phyloP scores from a whole-genome alignment of 192 early-diverging fungal species.

The Helicostylum pulchrum region DNA sequence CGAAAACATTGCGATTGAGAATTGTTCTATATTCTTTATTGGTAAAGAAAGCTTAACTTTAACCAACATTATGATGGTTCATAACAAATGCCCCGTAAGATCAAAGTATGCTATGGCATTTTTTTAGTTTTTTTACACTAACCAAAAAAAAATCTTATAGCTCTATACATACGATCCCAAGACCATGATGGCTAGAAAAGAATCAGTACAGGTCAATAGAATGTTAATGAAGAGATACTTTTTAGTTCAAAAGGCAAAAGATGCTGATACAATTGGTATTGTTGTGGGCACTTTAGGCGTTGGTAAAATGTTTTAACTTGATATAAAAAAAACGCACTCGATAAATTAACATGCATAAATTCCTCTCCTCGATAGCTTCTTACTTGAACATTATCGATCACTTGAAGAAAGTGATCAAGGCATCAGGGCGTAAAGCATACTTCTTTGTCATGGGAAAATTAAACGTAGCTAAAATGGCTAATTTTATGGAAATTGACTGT shows the following conservation, averaged over 20 bases:
- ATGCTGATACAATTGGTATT: slow-evolving; percentile 90
- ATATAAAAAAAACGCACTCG: not conserved
- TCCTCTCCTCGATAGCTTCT: slow-evolving; percentile 44
- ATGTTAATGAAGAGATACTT: slow-evolving; percentile 68
- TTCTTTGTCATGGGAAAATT: slow-evolving; percentile 80
- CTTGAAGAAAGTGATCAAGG: slow-evolving; percentile 72
- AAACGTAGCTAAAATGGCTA: slow-evolving; percentile 90
- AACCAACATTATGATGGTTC: slow-evolving; percentile 84
- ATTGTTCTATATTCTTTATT: slow-evolving; percentile 80
- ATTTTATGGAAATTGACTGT: slow-evolving; percentile 93
- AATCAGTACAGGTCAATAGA: slow-evolving; percentile 54
- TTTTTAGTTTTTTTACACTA: slow-evolving; percentile 1
- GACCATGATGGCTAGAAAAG: slow-evolving; percentile 48
- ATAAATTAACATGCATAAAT: not conserved
- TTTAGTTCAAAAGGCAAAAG: slow-evolving; percentile 88
- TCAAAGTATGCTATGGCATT: not conserved
- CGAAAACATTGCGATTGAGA: slow-evolving; percentile 42
- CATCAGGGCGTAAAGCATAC: slow-evolving; percentile 67
- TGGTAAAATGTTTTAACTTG: slow-evolving; percentile 48
- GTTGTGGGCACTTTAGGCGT: slow-evolving; percentile 95
- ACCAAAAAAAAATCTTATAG: slow-evolving; percentile 15
- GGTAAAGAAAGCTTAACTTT: slow-evolving; percentile 79
- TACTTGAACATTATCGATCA: slow-evolving; percentile 82
- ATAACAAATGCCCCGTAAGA: slow-evolving; percentile 53
- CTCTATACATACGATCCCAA: slow-evolving; percentile 71